Conservation (phyloP, 345 rosid species). For the Euphorbia tirucalli region DNA sequence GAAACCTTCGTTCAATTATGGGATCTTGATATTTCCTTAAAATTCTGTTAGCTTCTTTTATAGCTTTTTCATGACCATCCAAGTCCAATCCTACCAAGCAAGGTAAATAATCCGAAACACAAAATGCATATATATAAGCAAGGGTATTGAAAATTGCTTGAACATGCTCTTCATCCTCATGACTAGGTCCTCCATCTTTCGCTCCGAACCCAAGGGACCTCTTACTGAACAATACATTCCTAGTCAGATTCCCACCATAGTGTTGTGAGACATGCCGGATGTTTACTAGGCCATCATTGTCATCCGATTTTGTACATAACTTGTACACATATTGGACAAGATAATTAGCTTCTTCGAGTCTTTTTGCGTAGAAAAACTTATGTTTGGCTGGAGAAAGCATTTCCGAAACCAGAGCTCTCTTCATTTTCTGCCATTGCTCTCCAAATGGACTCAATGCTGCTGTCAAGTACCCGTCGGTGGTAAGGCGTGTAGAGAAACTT, state of each 20-base stretch:
- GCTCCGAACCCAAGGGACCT: conserved; percentile 25
- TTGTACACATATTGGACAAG: conserved; percentile 34
- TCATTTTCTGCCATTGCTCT: conserved; percentile 54
- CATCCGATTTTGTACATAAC: conserved; percentile 5
- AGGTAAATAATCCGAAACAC: conserved; percentile 50
- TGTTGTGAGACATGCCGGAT: conserved; percentile 17
- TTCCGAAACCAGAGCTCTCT: conserved; percentile 25
- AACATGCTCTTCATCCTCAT: conserved; percentile 33
- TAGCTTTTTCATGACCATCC: conserved; percentile 40
- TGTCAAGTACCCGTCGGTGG: conserved; percentile 34
- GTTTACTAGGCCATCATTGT: conserved; percentile 4
- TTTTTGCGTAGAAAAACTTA: conserved; percentile 11
- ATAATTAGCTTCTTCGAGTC: conserved; percentile 47
- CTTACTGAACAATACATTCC: conserved; percentile 25
- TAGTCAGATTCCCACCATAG: conserved; percentile 23
- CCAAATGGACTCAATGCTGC: conserved; percentile 33
- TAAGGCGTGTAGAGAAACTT: conserved; percentile 21
- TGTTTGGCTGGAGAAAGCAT: conserved; percentile 26
- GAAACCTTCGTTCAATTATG: conserved; percentile 31
- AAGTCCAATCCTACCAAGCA: conserved; percentile 34
- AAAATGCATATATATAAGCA: conserved; percentile 35
- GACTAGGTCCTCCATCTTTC: conserved; percentile 26
- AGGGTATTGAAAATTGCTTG: conserved; percentile 42
- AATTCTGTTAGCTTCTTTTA: not conserved
- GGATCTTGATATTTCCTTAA: conserved; percentile 39